Percentiles rank a stretch among this genome's conserved stretches.
These are phyloP conservation scores for Penicillium malachiteum DNA, from an alignment of 495 filamentous ascomycete genomes.

Conservation along the genomic window DNA sequence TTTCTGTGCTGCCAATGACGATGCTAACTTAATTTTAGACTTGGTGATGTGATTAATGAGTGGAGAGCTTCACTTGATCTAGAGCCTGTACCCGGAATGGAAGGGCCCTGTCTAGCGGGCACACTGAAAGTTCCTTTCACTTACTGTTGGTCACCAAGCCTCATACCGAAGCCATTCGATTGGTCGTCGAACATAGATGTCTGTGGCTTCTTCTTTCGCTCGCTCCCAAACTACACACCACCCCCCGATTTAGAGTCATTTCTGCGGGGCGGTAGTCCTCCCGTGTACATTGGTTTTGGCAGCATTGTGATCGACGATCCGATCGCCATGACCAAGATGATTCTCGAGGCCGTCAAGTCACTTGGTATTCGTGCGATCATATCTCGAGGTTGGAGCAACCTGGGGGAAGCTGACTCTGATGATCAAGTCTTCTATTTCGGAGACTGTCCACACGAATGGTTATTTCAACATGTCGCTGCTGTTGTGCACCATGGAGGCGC, in stretches of 20 bases:
- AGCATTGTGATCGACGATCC: constrained; percentile 61
- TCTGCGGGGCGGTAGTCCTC: constrained; percentile 48
- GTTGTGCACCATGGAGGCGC: too few species aligned
- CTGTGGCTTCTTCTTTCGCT: constrained; percentile 58
- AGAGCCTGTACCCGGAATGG: constrained; percentile 4
- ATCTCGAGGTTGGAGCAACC: too few species aligned
- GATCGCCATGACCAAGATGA: constrained; percentile 41
- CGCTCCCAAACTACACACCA: constrained; percentile 41
- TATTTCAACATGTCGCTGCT: too few species aligned
- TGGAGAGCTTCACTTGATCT: constrained; percentile 10
- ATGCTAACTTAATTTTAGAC: too few species aligned
- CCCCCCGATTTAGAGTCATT: constrained; percentile 47
- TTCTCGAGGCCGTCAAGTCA: constrained; percentile 48
- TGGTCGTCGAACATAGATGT: constrained; percentile 25
- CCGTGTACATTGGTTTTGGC: constrained; percentile 65
- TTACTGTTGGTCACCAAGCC: constrained; percentile 16
- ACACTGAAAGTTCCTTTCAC: constrained; percentile 12
- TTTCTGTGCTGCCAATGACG: too few species aligned
- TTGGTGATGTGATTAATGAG: constrained; percentile 13
- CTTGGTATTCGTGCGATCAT: not conserved
- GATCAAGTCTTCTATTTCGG: too few species aligned
- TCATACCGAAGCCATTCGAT: constrained; percentile 13
- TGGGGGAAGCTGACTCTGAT: too few species aligned
- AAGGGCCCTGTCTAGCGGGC: constrained; percentile 4
- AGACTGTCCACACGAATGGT: too few species aligned